Evolutionary conservation across 208 protist species (phyloP), one percentile per base, ranked within the genome.

Genomic region (Trypanosoma platydactyli): DNA sequence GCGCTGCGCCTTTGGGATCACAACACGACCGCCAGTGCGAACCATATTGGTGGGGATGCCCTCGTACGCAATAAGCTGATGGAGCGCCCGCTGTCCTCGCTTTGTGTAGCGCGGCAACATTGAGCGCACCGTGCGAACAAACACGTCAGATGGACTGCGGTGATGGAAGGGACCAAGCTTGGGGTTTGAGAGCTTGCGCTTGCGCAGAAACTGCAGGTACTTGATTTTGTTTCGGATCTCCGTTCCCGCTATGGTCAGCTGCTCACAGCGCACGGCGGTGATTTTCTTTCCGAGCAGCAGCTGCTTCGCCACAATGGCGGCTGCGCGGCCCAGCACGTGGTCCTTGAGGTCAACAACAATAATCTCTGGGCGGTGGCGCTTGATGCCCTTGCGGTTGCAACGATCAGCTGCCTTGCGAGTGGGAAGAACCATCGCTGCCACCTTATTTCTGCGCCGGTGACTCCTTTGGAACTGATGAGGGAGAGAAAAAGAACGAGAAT

Each of bases 151-250:
- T 61, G 99, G 99, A 30, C 98, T 73, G 71, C 98, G 92, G 87
- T 98, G 86, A 85, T 99, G 99, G 89, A 97, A 98, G 56, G 97
- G 98, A 71, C 99, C 99, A 50, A 91, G 88, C 29, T 62, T 86
- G 42, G 98, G 99, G 93, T 99, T 99, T 70, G 96, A 97, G 84
- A 99, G 98, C 59, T 88, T 94, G 33, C 91, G 89, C 89, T 99
- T 99, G 71, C 87, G 79, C 11, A 99, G 76, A 80, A 95, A 99
- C 70, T 86, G 68, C 29, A 94, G 74, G 74, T 87, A 94, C 91
- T 94, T 97, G 80, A 92, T 88, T 89, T 99, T 99, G 97, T 99
- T 99, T 75, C 98, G 97, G 82, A 97, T 92, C 76, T 99, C 81
- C 25, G 93, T 84, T 50, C 98, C 98, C 38, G 94, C 94, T 60